phyloP scores from a whole-genome alignment of 2,329 filamentous ascomycete species.

The Sclerotiophoma versabilis region DNA sequence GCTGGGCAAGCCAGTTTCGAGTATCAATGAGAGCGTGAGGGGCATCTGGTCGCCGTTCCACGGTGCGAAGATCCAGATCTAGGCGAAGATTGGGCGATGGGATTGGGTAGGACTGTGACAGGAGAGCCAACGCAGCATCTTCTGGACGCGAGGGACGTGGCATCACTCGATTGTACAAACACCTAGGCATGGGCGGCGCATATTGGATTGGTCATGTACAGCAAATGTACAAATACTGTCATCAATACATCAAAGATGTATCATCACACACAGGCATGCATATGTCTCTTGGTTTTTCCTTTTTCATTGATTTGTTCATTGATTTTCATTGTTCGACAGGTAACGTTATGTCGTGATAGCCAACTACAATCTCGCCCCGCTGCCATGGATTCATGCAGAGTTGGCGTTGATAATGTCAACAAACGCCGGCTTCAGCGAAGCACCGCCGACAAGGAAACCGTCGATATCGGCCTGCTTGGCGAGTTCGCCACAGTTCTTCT shows the following conservation, averaged over 20 bases:
- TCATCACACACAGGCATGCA: not conserved
- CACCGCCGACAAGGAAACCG: slow-evolving; percentile 95
- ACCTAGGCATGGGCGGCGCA: slow-evolving; percentile 31
- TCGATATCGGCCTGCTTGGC: slow-evolving; percentile 94
- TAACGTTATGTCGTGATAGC: slow-evolving; percentile 12
- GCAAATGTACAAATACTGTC: slow-evolving; percentile 30
- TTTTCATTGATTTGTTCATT: not conserved
- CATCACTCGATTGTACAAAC: slow-evolving; percentile 7
- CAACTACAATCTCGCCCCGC: slow-evolving; percentile 49
- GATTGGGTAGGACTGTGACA: not conserved
- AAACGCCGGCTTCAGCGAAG: slow-evolving; percentile 94
- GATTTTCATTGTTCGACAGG: slow-evolving; percentile 15
- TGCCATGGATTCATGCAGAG: slow-evolving; percentile 45
- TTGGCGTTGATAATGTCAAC: slow-evolving; percentile 74
- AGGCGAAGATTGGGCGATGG: not conserved
- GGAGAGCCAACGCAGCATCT: slow-evolving; percentile 15
- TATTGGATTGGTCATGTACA: slow-evolving; percentile 29
- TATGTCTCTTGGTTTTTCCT: no score
- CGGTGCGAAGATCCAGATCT: slow-evolving; percentile 55
- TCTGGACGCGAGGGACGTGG: not conserved
- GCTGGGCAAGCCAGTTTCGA: slow-evolving; percentile 65
- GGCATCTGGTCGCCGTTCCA: slow-evolving; percentile 72
- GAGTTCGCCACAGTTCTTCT: slow-evolving; percentile 97
- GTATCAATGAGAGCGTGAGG: slow-evolving; percentile 69
- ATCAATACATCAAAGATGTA: slow-evolving; percentile 13